phyloP scores from a whole-genome alignment of 495 filamentous ascomycete genomes.

The Aspergillus avenaceus region DNA sequence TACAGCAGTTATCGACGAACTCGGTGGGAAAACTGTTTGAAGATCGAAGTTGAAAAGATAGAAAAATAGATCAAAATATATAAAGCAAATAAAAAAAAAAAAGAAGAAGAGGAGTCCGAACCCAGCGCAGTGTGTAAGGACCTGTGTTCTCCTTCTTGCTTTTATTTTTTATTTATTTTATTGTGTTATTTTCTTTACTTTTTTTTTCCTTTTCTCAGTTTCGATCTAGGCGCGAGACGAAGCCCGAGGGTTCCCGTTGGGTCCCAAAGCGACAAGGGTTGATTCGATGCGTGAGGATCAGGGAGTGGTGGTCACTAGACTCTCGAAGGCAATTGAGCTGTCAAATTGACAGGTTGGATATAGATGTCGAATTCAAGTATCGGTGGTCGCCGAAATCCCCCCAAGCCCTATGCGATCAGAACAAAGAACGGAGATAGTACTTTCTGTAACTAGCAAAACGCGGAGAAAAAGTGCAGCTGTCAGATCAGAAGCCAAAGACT shows the following conservation, averaged over 20 bases:
- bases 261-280: slow-evolving; percentile 11
- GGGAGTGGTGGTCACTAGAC: background rate
- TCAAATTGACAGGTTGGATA: slow-evolving; percentile 18
- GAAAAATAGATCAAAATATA: too few species aligned
- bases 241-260: slow-evolving; percentile 11
- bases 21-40: background rate
- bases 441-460: slow-evolving; percentile 14
- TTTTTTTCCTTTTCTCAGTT: background rate
- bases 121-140: too few species aligned
- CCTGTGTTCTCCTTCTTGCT: too few species aligned
- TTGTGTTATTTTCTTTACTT: background rate
- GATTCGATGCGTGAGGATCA: slow-evolving; percentile 4
- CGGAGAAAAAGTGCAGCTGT: slow-evolving; percentile 18
- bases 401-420: slow-evolving; percentile 6
- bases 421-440: slow-evolving; percentile 5
- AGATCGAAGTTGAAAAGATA: too few species aligned
- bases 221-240: slow-evolving; percentile 12
- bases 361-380: background rate
- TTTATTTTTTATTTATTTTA: too few species aligned
- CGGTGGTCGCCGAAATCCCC: slow-evolving; percentile 6
- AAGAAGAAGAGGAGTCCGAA: too few species aligned
- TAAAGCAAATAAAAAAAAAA: too few species aligned
- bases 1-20: slow-evolving; percentile 3
- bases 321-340: slow-evolving; percentile 10
- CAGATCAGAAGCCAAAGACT: slow-evolving; percentile 4